Base-by-base conservation (phyloP, 2,329 filamentous ascomycete genomes). In the Cladosporium phlei region DNA sequence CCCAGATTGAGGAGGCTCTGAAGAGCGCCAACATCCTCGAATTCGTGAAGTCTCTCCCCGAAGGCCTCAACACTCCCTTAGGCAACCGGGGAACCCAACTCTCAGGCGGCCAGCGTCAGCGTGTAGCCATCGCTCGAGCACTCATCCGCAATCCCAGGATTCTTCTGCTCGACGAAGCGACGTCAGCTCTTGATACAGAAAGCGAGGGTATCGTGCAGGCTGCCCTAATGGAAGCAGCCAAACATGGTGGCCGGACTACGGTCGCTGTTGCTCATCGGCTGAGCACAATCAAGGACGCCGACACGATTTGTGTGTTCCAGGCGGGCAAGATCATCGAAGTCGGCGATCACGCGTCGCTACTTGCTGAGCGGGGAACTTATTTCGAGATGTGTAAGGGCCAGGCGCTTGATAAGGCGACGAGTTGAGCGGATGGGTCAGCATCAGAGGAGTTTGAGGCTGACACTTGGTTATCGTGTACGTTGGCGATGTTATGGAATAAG, bases 231-330 rank as follows among this genome's bases (percentile, higher is more conserved):
- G 35, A 47, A 21, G 50, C 47, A 2, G 51, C 46, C 1, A 38
- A 47, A 10, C 29, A 21, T 8, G 40, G 50, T 10, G 35, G 22
- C 11, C 61, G 37, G 65, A 76, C 52, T 59, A 70, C 66, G 2
- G 57, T 72, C 14, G 63, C 65, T 44, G 65, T 72, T 44, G 69
- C 69, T 1, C 69, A 72, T 59, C 62, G 69, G 1, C 56, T 72
- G n/a, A 61, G 66, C 11, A 69, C 69, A 4, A 65, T 72, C 24
- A 64, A 56, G 42, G 52, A 62, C 24, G 67, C 67, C 2, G 66
- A 71, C 45, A 62, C 61, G 12, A 71, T 72, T 43, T 58, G 70
- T 21, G 68, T 71, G 8, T 62, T 72, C 58, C 60, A 57, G 1
- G 57, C 61, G 10, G 67, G 69, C 4, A 54, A 54, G 4, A 59